Conservation (phyloP, 176 grass and related monocot species). For the Typha latifolia region DNA sequence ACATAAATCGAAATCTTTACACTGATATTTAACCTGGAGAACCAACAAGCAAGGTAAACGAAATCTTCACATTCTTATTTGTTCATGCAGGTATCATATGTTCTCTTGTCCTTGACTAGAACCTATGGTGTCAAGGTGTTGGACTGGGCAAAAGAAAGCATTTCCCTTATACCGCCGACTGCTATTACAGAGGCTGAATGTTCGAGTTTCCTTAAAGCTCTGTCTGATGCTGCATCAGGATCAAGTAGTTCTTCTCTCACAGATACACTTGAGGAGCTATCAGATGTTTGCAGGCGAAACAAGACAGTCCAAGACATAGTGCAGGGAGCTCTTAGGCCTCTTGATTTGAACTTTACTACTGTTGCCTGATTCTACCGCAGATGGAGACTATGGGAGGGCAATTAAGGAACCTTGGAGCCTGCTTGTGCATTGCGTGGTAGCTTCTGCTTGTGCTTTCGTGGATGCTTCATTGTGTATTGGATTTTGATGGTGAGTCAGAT, state of each 20-base stretch:
- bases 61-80: constrained; percentile 7
- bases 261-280: constrained; percentile 62
- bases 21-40: too few relatives aligned
- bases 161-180: constrained; percentile 65
- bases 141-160: constrained; percentile 67
- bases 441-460: constrained; percentile 5
- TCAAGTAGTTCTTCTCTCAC: constrained; percentile 40
- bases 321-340: constrained; percentile 82
- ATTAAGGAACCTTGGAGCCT: background rate
- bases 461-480: constrained; percentile 16
- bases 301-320: constrained; percentile 82
- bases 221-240: constrained; percentile 72
- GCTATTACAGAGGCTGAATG: constrained; percentile 79
- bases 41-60: background rate
- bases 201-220: constrained; percentile 52
- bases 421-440: constrained; percentile 11
- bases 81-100: constrained; percentile 63
- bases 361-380: constrained; percentile 18
- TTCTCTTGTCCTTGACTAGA: constrained; percentile 74
- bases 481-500: background rate
- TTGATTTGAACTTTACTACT: constrained; percentile 47
- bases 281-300: constrained; percentile 83
- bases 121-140: constrained; percentile 63
- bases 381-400: constrained; percentile 6
- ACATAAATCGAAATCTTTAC: too few relatives aligned